Conservation (phyloP, 495 filamentous ascomycete genomes). For the Schizothecium vesticola region DNA sequence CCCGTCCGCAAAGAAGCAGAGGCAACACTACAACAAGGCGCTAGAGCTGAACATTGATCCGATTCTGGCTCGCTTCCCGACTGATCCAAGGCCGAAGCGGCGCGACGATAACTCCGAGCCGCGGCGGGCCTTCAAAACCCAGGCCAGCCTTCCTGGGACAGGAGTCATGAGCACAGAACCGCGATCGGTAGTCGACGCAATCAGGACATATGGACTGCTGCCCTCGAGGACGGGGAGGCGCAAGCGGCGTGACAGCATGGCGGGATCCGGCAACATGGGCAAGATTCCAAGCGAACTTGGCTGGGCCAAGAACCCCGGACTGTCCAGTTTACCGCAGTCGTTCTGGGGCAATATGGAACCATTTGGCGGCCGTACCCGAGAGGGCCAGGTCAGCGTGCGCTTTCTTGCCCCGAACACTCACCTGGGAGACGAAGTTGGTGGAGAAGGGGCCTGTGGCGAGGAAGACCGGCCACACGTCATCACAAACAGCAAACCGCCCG, state of each 20-base stretch:
- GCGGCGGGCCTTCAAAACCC: slow-evolving; percentile 1
- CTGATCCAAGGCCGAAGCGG: not conserved
- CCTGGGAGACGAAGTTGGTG: slow-evolving; percentile 14
- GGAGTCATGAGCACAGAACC: slow-evolving; percentile 6
- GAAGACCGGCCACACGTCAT: not conserved
- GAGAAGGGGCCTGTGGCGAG: not conserved
- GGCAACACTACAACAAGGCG: not conserved
- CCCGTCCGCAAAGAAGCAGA: slow-evolving; percentile 16
- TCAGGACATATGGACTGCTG: slow-evolving; percentile 27
- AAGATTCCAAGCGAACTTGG: slow-evolving; percentile 24
- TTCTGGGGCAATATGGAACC: slow-evolving; percentile 15
- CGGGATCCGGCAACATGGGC: slow-evolving; percentile 9
- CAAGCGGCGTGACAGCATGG: slow-evolving; percentile 4
- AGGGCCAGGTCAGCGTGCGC: not conserved
- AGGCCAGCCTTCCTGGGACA: not conserved
- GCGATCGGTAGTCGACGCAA: slow-evolving; percentile 25
- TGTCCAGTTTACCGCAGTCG: slow-evolving; percentile 24
- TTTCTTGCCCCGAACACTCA: slow-evolving; percentile 28
- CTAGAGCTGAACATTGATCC: not conserved
- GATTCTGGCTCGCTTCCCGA: not conserved
- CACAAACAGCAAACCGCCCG: not conserved
- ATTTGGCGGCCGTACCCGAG: not conserved
- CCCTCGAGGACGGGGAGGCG: slow-evolving; percentile 20
- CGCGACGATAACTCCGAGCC: not conserved
- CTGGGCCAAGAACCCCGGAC: slow-evolving; percentile 25